Conservation (phyloP, 306 rosid species). For the Citrullus colocynthis region DNA sequence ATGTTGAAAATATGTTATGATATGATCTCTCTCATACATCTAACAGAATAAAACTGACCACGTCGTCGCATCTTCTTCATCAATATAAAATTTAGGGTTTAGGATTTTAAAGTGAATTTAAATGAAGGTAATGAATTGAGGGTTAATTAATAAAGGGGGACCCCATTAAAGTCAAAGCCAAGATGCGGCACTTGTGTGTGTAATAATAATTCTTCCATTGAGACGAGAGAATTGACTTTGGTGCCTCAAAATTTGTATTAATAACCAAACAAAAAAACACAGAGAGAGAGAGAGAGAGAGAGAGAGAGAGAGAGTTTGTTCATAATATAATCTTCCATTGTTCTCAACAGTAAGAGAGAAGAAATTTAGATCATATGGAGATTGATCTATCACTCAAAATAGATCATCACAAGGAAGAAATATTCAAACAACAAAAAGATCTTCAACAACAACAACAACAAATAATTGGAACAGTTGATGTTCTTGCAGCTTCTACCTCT, state of each 20-base stretch:
- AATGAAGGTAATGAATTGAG: not conserved
- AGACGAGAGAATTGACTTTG: conserved; percentile 78
- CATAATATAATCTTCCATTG: conserved; percentile 12
- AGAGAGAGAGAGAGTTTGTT: not conserved
- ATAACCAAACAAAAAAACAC: conserved; percentile 1
- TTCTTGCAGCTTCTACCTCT: not conserved
- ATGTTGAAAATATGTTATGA: too few relatives aligned
- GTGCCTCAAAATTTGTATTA: conserved; percentile 70
- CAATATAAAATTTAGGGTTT: not conserved
- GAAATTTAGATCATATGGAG: conserved; percentile 11
- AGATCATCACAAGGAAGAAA: conserved; percentile 1
- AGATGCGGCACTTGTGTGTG: conserved; percentile 61
- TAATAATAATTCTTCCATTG: conserved; percentile 31
- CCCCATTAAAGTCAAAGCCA: conserved; percentile 60
- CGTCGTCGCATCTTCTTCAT: too few relatives aligned
- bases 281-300: conserved; percentile 12
- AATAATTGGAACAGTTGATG: not conserved
- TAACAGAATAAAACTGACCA: too few relatives aligned
- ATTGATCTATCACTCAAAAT: conserved; percentile 68
- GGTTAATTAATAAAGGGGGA: conserved; percentile 21
- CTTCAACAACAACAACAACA: not conserved
- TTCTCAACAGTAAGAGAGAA: conserved; percentile 25
- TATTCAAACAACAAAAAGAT: too few relatives aligned
- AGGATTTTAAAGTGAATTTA: not conserved
- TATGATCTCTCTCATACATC: too few relatives aligned